phyloP scores from a whole-genome alignment of 352 stramenopile species.

The Globisporangium spinosum region DNA sequence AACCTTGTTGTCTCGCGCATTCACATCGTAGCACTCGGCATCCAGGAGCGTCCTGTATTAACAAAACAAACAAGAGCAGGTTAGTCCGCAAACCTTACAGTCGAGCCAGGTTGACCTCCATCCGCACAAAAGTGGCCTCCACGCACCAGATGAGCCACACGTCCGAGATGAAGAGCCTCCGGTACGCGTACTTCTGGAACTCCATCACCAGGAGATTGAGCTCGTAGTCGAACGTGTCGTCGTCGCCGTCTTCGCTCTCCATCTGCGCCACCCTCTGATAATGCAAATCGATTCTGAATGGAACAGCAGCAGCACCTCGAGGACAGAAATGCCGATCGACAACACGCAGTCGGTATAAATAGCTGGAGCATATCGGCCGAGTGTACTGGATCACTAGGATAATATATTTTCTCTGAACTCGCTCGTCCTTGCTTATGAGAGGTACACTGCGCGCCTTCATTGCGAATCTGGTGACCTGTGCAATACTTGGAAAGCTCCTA shows the following conservation, averaged over 20 bases:
- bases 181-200: constrained; percentile 47
- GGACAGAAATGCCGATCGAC: neutral
- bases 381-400: neutral
- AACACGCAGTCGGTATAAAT: neutral
- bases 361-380: neutral
- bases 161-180: constrained; percentile 29
- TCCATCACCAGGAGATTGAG: constrained; percentile 51
- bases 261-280: neutral
- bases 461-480: neutral
- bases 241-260: constrained; percentile 3
- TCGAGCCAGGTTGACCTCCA: neutral
- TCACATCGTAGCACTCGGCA: constrained; percentile 47
- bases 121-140: neutral
- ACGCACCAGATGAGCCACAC: constrained; percentile 51
- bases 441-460: neutral
- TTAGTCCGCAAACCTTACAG: no score
- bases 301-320: neutral
- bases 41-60: constrained; percentile 40
- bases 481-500: neutral
- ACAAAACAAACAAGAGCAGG: neutral
- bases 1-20: constrained; percentile 43
- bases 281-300: neutral
- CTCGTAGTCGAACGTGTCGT: constrained; percentile 31
- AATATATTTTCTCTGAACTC: constrained; percentile 1
- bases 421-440: neutral